Evolutionary conservation across 2,329 filamentous ascomycete species (phyloP).

Genomic region (Pestalotiopsis sp.): DNA sequence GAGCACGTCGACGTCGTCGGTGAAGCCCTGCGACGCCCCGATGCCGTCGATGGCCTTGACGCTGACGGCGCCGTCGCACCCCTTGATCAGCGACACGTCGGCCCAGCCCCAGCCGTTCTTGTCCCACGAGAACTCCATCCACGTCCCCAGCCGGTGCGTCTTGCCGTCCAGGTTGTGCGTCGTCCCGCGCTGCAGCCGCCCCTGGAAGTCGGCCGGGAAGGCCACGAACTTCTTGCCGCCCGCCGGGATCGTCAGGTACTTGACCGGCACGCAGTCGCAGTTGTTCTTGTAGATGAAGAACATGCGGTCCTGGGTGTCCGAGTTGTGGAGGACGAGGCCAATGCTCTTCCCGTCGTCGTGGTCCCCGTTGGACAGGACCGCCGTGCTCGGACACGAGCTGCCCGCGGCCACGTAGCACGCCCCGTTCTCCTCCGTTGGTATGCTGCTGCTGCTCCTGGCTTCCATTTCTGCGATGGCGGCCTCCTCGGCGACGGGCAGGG

Average conservation of each 20-base stretch:
- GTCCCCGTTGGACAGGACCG: conserved; percentile 17
- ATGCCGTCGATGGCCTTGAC: conserved; percentile 25
- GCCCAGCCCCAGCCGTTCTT: conserved; percentile 26
- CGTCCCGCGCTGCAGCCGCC: conserved; percentile 28
- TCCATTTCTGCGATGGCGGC: not conserved
- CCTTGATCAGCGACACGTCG: conserved; percentile 32
- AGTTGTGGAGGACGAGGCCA: conserved; percentile 23
- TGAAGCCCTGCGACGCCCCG: conserved; percentile 28
- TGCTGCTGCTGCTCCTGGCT: not conserved
- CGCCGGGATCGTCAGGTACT: conserved; percentile 29
- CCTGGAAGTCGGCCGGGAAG: conserved; percentile 27
- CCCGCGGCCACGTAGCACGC: not conserved
- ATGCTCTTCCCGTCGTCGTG: conserved; percentile 17
- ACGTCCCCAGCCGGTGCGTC: conserved; percentile 27
- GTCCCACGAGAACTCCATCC: conserved; percentile 29
- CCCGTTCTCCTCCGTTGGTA: not conserved
- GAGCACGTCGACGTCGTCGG: conserved; percentile 22
- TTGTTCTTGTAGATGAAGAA: conserved; percentile 31
- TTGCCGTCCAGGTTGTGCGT: conserved; percentile 27
- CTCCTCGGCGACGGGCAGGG: not conserved
- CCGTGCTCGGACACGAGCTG: not conserved
- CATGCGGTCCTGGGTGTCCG: conserved; percentile 18
- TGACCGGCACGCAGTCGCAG: conserved; percentile 29
- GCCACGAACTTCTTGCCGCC: conserved; percentile 26
- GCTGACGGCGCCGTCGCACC: conserved; percentile 28